A percentile compares a stretch with the other conserved stretches of the same genome.
Conservation (phyloP, 352 stramenopile genomes). For the Phytophthora nicotianae region DNA sequence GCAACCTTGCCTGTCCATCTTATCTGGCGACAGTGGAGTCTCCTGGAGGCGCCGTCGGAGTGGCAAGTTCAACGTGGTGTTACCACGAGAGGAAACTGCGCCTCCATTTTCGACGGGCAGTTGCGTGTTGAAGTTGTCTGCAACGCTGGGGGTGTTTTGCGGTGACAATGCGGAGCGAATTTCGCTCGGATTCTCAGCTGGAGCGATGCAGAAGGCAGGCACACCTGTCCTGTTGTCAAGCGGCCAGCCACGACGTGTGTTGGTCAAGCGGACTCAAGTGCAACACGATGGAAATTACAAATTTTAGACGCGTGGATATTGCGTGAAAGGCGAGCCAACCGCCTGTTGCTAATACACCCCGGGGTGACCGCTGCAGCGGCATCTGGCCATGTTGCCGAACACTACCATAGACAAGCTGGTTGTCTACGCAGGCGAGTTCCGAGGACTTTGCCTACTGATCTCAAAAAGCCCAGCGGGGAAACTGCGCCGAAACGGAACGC, state of each 20-base stretch:
- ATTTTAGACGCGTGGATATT: conserved; percentile 40
- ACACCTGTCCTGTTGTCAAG: conserved; percentile 5
- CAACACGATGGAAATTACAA: conserved; percentile 25
- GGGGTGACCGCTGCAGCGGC: conserved; percentile 15
- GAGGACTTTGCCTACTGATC: conserved; percentile 2
- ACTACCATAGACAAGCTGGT: not conserved
- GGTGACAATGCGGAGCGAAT: conserved; percentile 1
- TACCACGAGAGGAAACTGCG: conserved; percentile 1
- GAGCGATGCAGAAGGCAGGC: not conserved
- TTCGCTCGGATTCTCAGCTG: conserved; percentile 21
- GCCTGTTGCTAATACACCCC: conserved; percentile 21
- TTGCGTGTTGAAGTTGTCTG: conserved; percentile 30
- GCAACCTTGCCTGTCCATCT: conserved; percentile 17
- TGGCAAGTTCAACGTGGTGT: conserved; percentile 12
- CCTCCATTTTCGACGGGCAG: conserved; percentile 3
- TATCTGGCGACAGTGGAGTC: conserved; percentile 14
- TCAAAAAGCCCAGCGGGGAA: conserved; percentile 14
- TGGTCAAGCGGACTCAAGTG: conserved; percentile 13
- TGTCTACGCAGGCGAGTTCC: conserved; percentile 2
- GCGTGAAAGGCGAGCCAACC: conserved; percentile 24
- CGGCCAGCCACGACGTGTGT: conserved; percentile 2
- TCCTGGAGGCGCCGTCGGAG: not conserved
- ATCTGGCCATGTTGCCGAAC: conserved; percentile 15
- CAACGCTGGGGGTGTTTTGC: no score
- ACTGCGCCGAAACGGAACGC: conserved; percentile 34